Evolutionary conservation across 805 yeast genomes (phyloP).

Genomic region (Kurtzmaniella cleridarum): DNA sequence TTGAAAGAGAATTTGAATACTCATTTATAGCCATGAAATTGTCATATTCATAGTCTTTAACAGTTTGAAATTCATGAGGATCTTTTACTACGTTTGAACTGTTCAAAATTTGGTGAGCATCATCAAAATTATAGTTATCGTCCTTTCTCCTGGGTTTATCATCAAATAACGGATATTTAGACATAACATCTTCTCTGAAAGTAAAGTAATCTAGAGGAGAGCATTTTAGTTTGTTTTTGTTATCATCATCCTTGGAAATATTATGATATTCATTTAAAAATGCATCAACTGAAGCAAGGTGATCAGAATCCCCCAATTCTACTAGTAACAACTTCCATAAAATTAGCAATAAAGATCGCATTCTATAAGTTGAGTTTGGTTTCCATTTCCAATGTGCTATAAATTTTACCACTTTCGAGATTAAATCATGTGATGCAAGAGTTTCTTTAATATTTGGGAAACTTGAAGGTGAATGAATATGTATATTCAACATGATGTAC

Average conservation of each 20-base stretch:
- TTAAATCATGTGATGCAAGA: conserved; percentile 31
- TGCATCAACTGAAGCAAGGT: conserved; percentile 39
- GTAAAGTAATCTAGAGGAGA: conserved; percentile 84
- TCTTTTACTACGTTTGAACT: conserved; percentile 32
- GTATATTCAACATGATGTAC: conserved; percentile 26
- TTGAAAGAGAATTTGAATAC: conserved; percentile 51
- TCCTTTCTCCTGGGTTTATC: background rate
- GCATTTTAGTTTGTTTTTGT: conserved; percentile 36
- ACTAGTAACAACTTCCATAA: conserved; percentile 50
- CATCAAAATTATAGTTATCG: conserved; percentile 11
- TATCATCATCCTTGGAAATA: conserved; percentile 17
- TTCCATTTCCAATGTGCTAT: conserved; percentile 68
- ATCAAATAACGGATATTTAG: conserved; percentile 65
- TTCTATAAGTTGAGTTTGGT: conserved; percentile 33
- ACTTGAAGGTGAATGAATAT: conserved; percentile 10
- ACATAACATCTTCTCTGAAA: conserved; percentile 65
- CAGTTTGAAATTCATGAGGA: conserved; percentile 10
- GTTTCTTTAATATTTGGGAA: conserved; percentile 10
- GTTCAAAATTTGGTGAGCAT: conserved; percentile 41
- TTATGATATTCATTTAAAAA: conserved; percentile 41
- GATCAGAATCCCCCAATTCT: conserved; percentile 55
- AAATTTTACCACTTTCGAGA: conserved; percentile 40
- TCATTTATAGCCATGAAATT: conserved; percentile 35
- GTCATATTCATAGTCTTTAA: conserved; percentile 11
- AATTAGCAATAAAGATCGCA: conserved; percentile 52